These are phyloP conservation scores for Phytophthora meadii DNA, from an alignment of 352 stramenopile species.

Conservation along the genomic window DNA sequence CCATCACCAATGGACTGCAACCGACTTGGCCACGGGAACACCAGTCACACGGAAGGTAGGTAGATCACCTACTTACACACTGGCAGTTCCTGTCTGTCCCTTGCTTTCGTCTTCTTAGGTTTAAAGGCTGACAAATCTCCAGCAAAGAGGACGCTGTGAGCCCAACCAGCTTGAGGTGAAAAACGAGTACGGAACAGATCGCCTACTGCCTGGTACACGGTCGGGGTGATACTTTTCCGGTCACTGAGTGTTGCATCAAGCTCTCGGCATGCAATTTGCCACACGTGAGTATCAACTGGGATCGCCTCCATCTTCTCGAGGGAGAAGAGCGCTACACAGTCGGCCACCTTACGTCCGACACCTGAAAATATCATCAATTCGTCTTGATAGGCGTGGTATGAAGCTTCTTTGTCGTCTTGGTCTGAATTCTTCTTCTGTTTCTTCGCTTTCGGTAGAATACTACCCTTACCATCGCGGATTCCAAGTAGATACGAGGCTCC, in stretches of 20 bases:
- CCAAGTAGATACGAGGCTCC: constrained; percentile 67
- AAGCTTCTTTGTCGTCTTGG: not conserved
- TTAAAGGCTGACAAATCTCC: constrained; percentile 57
- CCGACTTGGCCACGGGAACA: constrained; percentile 10
- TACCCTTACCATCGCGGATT: constrained; percentile 47
- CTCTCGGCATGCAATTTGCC: constrained; percentile 94
- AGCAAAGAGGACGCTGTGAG: constrained; percentile 75
- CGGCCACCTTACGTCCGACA: constrained; percentile 96
- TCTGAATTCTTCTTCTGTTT: constrained; percentile 11
- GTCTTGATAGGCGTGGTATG: constrained; percentile 52
- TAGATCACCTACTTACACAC: not conserved
- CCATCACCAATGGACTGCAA: constrained; percentile 24
- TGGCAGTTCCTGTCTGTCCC: not conserved
- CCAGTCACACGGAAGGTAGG: constrained; percentile 9
- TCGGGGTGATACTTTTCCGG: constrained; percentile 86
- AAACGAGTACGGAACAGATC: constrained; percentile 95
- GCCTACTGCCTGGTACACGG: constrained; percentile 88
- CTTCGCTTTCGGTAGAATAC: constrained; percentile 7
- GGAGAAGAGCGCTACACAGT: constrained; percentile 98
- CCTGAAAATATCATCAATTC: constrained; percentile 78
- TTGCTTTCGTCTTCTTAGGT: constrained; percentile 34
- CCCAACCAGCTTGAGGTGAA: constrained; percentile 92
- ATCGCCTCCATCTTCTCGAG: constrained; percentile 93
- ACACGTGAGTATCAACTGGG: constrained; percentile 97
- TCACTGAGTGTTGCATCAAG: constrained; percentile 55